phyloP scores from a whole-genome alignment of 2,329 filamentous ascomycete genomes.

The Penicillium digitatum region DNA sequence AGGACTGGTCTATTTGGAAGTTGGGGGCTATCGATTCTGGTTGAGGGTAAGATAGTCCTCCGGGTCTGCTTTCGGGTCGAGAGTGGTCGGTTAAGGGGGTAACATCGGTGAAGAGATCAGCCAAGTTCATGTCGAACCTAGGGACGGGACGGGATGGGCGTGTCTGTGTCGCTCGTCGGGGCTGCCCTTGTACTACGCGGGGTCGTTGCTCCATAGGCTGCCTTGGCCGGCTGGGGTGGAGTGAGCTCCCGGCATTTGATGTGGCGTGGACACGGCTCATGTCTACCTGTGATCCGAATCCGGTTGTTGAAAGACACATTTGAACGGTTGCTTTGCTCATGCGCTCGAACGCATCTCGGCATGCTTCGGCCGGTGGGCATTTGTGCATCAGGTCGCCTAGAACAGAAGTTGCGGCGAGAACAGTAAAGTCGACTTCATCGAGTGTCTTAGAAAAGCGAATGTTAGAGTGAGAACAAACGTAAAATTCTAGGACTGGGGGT shows the following conservation, averaged over 20 bases:
- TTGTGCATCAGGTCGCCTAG: slow-evolving; percentile 89
- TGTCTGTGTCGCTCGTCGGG: slow-evolving; percentile 32
- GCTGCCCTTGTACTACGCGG: slow-evolving; percentile 25
- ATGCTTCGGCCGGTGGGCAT: slow-evolving; percentile 90
- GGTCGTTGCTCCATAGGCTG: slow-evolving; percentile 24
- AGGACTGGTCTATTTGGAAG: slow-evolving; percentile 22
- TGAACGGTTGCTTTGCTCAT: slow-evolving; percentile 94
- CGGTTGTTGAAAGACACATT: slow-evolving; percentile 85
- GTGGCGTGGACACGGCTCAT: slow-evolving; percentile 23
- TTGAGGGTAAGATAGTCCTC: slow-evolving; percentile 26
- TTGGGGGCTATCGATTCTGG: slow-evolving; percentile 24
- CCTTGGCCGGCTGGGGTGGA: slow-evolving; percentile 15
- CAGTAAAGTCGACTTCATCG: slow-evolving; percentile 96
- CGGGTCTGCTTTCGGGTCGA: slow-evolving; percentile 28
- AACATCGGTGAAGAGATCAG: slow-evolving; percentile 50
- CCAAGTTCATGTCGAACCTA: slow-evolving; percentile 57
- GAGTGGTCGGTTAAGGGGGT: slow-evolving; percentile 35
- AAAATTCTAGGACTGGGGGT: not conserved
- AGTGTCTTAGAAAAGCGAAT: slow-evolving; percentile 54
- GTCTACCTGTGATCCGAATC: slow-evolving; percentile 59
- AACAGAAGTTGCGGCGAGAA: slow-evolving; percentile 87
- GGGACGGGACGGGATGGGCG: slow-evolving; percentile 47
- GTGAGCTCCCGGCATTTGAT: slow-evolving; percentile 10
- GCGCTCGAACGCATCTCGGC: slow-evolving; percentile 87
- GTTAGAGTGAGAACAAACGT: slow-evolving; percentile 9